These are phyloP conservation scores for Ophiostoma angusticollis DNA, from an alignment of 2,329 filamentous ascomycete genomes.

Conservation along the genomic window DNA sequence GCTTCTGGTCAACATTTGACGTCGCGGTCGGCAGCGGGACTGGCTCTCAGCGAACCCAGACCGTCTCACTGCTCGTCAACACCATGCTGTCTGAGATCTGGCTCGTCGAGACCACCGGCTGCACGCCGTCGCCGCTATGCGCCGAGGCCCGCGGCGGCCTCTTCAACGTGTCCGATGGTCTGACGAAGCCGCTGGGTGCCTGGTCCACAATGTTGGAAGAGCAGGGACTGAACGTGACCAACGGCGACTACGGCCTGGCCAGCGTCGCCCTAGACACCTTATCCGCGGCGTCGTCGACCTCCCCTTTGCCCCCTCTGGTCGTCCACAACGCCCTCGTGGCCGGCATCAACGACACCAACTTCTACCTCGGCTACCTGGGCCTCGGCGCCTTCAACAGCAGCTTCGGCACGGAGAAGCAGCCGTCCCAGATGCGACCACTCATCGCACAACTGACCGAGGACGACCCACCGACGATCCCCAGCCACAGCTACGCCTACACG, in stretches of 20 bases:
- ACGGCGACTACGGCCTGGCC: conserved; percentile 52
- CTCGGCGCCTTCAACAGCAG: conserved; percentile 41
- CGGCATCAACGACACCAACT: conserved; percentile 41
- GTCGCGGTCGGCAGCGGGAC: conserved; percentile 41
- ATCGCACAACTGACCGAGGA: conserved; percentile 45
- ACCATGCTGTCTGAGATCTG: conserved; percentile 61
- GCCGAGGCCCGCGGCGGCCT: conserved; percentile 42
- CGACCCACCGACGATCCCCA: conserved; percentile 50
- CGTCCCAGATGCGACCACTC: conserved; percentile 36
- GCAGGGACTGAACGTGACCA: conserved; percentile 37
- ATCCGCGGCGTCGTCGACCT: conserved; percentile 17
- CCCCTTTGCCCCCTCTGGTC: no score
- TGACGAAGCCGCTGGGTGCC: conserved; percentile 38
- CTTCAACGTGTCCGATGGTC: no score
- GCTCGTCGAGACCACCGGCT: conserved; percentile 53
- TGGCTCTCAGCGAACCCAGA: conserved; percentile 20
- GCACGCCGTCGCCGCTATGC: conserved; percentile 48
- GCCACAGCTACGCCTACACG: conserved; percentile 63
- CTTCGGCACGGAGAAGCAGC: conserved; percentile 37
- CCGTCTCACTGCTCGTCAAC: conserved; percentile 46
- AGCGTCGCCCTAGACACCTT: conserved; percentile 25
- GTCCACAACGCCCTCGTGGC: conserved; percentile 36
- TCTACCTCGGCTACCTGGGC: conserved; percentile 42
- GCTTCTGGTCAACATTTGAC: conserved; percentile 58
- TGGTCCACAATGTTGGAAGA: conserved; percentile 48